These are phyloP conservation scores for Secale cereale DNA, from an alignment of 176 grass and related monocot genomes.

Conservation along the genomic window DNA sequence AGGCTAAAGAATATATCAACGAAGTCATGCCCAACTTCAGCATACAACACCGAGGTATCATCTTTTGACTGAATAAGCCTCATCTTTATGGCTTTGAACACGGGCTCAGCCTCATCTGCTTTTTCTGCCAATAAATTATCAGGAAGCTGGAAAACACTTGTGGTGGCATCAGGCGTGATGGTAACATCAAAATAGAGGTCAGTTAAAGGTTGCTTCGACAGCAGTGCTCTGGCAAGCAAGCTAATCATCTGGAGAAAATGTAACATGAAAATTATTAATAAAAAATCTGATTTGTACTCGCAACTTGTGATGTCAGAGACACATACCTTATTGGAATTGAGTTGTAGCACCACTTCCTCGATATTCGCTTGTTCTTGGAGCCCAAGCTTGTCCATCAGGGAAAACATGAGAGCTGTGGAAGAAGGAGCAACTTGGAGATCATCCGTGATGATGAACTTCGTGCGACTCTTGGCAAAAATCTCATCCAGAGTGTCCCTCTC, in stretches of 20 bases:
- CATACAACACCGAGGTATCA: not conserved
- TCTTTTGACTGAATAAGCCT: not conserved
- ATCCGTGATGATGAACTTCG: not conserved
- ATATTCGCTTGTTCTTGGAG: not conserved
- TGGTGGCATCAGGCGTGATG: not conserved
- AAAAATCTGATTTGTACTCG: not conserved
- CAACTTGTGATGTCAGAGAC: not conserved
- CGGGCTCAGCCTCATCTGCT: not conserved
- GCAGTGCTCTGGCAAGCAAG: not conserved
- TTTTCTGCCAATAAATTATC: not conserved
- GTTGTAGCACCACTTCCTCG: not conserved
- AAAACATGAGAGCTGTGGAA: not conserved
- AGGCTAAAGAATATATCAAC: not conserved
- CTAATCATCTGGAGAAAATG: not conserved
- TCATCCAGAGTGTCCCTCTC: not conserved
- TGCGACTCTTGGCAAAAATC: not conserved
- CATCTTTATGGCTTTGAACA: not conserved
- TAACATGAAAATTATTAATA: not conserved
- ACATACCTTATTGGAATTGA: not conserved
- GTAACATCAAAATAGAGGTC: not conserved
- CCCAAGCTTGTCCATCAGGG: not conserved
- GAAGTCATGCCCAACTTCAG: not conserved
- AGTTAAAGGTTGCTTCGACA: not conserved
- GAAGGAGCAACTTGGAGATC: not conserved
- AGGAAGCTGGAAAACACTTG: not conserved